Evolutionary conservation across 306 rosid genomes (phyloP).

Genomic region (Prunus salicina): DNA sequence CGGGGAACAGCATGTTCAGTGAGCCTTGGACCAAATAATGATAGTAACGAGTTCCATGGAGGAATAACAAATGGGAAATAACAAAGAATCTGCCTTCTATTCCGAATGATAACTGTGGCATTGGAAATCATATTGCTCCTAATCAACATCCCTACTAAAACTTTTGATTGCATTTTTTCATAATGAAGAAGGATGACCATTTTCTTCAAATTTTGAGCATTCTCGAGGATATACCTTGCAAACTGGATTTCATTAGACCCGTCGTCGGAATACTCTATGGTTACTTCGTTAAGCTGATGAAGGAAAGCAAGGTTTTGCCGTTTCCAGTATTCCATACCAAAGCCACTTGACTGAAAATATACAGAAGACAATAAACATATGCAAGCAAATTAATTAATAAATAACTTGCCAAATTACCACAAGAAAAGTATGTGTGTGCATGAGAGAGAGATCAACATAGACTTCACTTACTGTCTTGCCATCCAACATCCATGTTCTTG

Average conservation of each 20-base stretch:
- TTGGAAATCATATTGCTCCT: neutral
- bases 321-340: slow-evolving; percentile 2
- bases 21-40: no score
- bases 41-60: no score
- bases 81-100: no score
- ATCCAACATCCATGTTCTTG: neutral
- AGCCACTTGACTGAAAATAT: neutral
- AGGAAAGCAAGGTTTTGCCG: neutral
- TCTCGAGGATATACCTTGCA: neutral
- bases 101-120: neutral
- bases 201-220: slow-evolving; percentile 8
- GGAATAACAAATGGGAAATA: no score
- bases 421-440: neutral
- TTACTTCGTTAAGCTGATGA: neutral
- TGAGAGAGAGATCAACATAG: neutral
- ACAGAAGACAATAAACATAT: neutral
- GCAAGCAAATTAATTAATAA: neutral
- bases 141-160: neutral
- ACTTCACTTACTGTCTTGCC: neutral
- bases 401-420: neutral
- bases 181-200: neutral
- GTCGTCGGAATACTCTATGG: neutral
- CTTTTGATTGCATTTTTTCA: neutral
- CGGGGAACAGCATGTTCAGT: no score
- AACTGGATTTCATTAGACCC: slow-evolving; percentile 1